phyloP scores from a whole-genome alignment of 108 stramenopile genomes.

The Cyclotella cryptica region DNA sequence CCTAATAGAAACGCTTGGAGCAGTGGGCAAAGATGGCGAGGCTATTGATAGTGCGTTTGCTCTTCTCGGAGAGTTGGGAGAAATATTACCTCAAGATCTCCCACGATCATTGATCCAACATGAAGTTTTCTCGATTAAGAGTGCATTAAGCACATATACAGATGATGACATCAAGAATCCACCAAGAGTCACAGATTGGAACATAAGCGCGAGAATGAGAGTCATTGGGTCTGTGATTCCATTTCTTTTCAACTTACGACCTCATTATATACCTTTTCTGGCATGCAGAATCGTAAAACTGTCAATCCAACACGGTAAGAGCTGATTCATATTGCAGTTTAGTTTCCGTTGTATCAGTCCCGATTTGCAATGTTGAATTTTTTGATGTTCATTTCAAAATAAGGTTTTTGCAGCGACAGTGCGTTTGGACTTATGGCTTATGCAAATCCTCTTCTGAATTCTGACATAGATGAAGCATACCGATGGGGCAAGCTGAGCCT shows the following conservation, averaged over 20 bases:
- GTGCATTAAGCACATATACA: background rate
- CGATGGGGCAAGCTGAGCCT: slow-evolving; percentile 6
- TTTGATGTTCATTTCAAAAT: background rate
- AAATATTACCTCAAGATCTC: slow-evolving; percentile 17
- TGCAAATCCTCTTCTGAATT: background rate
- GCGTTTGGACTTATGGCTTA: slow-evolving; percentile 16
- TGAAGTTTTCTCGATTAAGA: slow-evolving; percentile 15
- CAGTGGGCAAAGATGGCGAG: background rate
- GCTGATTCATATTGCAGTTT: background rate
- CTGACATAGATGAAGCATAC: slow-evolving; percentile 20
- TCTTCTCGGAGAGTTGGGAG: slow-evolving; percentile 24
- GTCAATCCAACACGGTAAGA: slow-evolving; percentile 9
- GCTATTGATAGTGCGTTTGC: slow-evolving; percentile 3
- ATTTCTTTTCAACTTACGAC: slow-evolving; percentile 6
- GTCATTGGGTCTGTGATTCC: background rate
- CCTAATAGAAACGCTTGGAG: slow-evolving; percentile 4
- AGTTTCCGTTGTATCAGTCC: background rate
- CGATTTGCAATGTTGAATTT: background rate
- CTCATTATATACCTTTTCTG: background rate
- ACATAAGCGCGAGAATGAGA: background rate
- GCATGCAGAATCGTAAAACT: slow-evolving; percentile 23
- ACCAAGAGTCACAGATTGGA: background rate
- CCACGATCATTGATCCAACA: background rate
- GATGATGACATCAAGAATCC: slow-evolving; percentile 6
- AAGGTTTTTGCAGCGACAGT: slow-evolving; percentile 26